Base-by-base conservation (phyloP, 2,329 filamentous ascomycete species). In the Xylaria sp. region DNA sequence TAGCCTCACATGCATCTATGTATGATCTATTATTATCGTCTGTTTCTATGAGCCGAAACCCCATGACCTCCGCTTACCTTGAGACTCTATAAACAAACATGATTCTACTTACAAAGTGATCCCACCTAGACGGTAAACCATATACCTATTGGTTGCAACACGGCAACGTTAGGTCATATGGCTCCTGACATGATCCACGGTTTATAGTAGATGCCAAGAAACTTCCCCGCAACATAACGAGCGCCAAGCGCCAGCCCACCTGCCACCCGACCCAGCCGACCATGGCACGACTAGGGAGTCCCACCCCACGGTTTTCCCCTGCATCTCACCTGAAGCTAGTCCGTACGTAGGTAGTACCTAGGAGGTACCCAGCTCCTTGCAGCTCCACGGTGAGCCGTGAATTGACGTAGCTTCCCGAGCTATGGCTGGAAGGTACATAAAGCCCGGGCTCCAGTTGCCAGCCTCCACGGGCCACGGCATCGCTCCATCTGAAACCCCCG, bases 161-260 rank as follows among this genome's bases (percentile, higher is more conserved):
- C n/a, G n/a, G n/a, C n/a, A n/a, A n/a, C n/a, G n/a, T n/a, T n/a
- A n/a, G n/a, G n/a, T n/a, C n/a, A n/a, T n/a, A n/a, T n/a, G n/a
- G n/a, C n/a, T n/a, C n/a, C n/a, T n/a, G n/a, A n/a, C n/a, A n/a
- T n/a, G n/a, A n/a, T n/a, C n/a, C n/a, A n/a, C n/a, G n/a, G n/a
- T n/a, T n/a, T n/a, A n/a, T n/a, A n/a, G 57, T 49, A 24, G 26
- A 42, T 44, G 57, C 57, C 52, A 58, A 57, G 57, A 11, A 18
- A 18, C 48, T 52, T 49, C 45, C 55, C 55, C 58, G 52, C 55
- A 58, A 50, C 29, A 44, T 20, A 24, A 26, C 43, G 44, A 39
- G 48, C 53, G 40, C 50, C 57, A 34, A 49, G 44, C 46, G 44
- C 38, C 51, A 26, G 41, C 41, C 52, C 52, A 57, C 51, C 50